Conservation (phyloP, 371 early-diverging fungal genomes). For the Mucor velutinosus region DNA sequence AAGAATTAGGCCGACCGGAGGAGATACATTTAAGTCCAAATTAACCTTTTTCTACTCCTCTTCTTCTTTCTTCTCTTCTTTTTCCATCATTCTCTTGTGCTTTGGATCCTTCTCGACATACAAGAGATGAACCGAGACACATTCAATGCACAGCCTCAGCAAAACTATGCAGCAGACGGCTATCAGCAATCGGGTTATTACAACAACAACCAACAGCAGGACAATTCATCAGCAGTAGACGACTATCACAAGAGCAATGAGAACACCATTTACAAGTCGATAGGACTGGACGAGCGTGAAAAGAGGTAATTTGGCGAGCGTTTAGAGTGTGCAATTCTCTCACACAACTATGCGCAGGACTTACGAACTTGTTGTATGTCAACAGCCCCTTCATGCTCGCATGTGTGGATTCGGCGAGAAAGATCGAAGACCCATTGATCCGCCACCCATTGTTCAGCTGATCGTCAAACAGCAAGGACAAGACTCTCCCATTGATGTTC, state of each 20-base stretch:
- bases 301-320: constrained; percentile 19
- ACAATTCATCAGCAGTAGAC: background rate
- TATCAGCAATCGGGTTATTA: background rate
- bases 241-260: background rate
- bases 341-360: constrained; percentile 32
- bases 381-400: constrained; percentile 80
- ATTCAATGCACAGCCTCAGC: constrained; percentile 2
- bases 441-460: constrained; percentile 68
- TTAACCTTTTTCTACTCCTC: background rate
- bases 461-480: constrained; percentile 50
- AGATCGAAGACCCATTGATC: constrained; percentile 70
- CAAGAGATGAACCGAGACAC: constrained; percentile 11
- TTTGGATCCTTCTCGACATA: background rate
- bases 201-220: background rate
- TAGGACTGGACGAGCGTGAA: constrained; percentile 39
- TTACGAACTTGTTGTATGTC: constrained; percentile 58
- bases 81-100: background rate
- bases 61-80: background rate
- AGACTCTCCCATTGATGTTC: constrained; percentile 39
- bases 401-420: constrained; percentile 89
- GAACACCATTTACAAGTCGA: constrained; percentile 9
- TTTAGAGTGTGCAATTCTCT: background rate
- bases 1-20: background rate
- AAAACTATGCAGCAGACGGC: background rate
- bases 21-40: background rate